Evolutionary conservation across 2,329 filamentous ascomycete genomes (phyloP), one percentile per base, ranked within the genome.

Genomic region (Aspergillus novoparasiticus): DNA sequence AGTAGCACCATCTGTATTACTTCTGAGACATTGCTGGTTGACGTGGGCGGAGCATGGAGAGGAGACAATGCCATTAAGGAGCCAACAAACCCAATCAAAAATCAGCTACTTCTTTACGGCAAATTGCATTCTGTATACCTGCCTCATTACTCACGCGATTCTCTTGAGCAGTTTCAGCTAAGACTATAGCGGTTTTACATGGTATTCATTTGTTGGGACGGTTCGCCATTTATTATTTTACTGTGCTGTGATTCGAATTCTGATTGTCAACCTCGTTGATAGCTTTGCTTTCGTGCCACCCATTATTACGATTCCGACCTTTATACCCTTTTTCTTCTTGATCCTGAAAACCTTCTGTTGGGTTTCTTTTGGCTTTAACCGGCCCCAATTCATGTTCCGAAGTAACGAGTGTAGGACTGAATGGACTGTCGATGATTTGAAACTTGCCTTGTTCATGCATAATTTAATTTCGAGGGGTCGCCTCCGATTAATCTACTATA

Each of bases 401-500:
- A 53, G 46, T 53, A 61, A 61, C 53, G 59, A 59, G 57, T 48
- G 28, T 58, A 48, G 59, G 53, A 56, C 32, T 39, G 48, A 48
- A 60, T 50, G 43, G 45, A 56, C 39, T 50, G 43, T 57, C 34
- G 21, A 39, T 26, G 30, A 46, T 50, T 50, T 50, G 26, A 51
- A 51, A 14, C n/a, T 58, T 50, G 10, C 21, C 21, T n/a, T 50
- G 11, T 10, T 11, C 23, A 51, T 51, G 23, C 36, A 28, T 23
- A 50, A 45, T 16, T 21, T 3, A 32, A 39, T 6, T 30, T 46
- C 19, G 21, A 34, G 41, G 12, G 9, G 6, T 16, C 39, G 36
- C 26, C 46, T 21, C n/a, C 16, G 48, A 19, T n/a, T 14, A 21
- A 21, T 6, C 14, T 30, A 26, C 21, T 54, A 32, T 36, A 23